phyloP scores from a whole-genome alignment of 768 basidiomycete genomes.

The Suillus placidus region DNA sequence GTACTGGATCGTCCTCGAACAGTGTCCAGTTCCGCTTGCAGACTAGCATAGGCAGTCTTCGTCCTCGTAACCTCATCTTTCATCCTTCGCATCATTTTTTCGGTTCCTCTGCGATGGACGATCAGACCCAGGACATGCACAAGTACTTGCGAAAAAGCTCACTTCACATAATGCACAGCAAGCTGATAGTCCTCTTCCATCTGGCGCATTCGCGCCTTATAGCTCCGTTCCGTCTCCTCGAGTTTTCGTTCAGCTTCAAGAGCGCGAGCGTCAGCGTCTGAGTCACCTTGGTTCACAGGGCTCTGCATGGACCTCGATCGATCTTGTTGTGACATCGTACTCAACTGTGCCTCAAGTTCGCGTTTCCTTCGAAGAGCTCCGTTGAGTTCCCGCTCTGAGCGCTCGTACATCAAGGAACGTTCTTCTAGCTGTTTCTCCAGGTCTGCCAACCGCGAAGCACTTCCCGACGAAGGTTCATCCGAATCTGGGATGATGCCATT shows the following conservation, averaged over 20 bases:
- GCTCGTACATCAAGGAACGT: slow-evolving; percentile 69
- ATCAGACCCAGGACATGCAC: slow-evolving; percentile 18
- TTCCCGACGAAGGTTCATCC: slow-evolving; percentile 52
- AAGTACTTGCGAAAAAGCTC: slow-evolving; percentile 37
- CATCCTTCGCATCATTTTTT: slow-evolving; percentile 97
- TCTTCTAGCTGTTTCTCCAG: slow-evolving; percentile 81
- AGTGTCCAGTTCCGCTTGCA: slow-evolving; percentile 84
- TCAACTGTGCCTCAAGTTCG: slow-evolving; percentile 74
- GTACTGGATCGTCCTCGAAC: slow-evolving; percentile 60
- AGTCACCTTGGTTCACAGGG: slow-evolving; percentile 45
- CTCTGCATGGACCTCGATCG: slow-evolving; percentile 61
- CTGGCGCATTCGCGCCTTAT: slow-evolving; percentile 80
- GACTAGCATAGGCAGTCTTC: slow-evolving; percentile 74
- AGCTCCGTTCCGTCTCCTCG: slow-evolving; percentile 75
- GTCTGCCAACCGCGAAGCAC: slow-evolving; percentile 59
- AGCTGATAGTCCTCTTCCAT: slow-evolving; percentile 96
- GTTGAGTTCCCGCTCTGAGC: slow-evolving; percentile 74
- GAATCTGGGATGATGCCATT: slow-evolving; percentile 82
- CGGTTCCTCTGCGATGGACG: slow-evolving; percentile 71
- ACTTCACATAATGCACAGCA: slow-evolving; percentile 98
- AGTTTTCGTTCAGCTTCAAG: slow-evolving; percentile 77
- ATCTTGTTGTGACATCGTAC: slow-evolving; percentile 64
- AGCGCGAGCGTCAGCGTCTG: slow-evolving; percentile 48
- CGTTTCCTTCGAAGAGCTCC: slow-evolving; percentile 65
- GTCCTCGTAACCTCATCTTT: slow-evolving; percentile 94